Evolutionary conservation across 441 rosid species (phyloP), one percentile per base, ranked within the genome.

Genomic region (Eutrema salsugineum): DNA sequence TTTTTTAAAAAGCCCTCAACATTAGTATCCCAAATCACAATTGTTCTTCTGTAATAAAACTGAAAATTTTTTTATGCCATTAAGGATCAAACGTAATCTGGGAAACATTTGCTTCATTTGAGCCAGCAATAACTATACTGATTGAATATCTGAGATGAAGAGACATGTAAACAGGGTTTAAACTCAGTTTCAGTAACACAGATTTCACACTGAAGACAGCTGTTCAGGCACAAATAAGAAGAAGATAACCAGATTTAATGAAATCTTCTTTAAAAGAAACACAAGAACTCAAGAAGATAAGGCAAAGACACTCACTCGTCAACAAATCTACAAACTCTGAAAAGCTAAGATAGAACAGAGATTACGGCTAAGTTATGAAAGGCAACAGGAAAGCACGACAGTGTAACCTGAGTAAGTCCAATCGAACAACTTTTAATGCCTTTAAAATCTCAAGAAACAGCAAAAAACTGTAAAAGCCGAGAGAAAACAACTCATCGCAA

Each of bases 311-410:
- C 59, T 42, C 66, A 59, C 42, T 42, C 24, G 14, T 57, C 40
- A 58, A 50, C 57, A 70, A 57, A 49, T 70, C 76, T 70, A 70
- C 40, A 11, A 66, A 46, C 62, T 2, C 33, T 56, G 0, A 11
- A 60, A 61, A 39, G 9, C 69, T 9, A 65, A 59, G 66, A 66
- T 40, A 40, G 69, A 20, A 17, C 57, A 62, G 54, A 40, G 14
- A 62, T 60, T 60, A 55, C 38, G 11, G 43, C 72, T 55, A 56
- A 40, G 5, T 15, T 33, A 56, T 10, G 8, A 33, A 32, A 56
- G 28, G 60, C 40, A 4, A 39, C 55, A 48, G 8, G 40, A 49
- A 58, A 70, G 43, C 63, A 71, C 42, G 27, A 76, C 68, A 76
- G 1, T 56, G 59, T 48, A 69, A 61, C 63, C 65, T 43, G 65